Conservation (phyloP, 179 eudicot genomes). For the Silene noctiflora region DNA sequence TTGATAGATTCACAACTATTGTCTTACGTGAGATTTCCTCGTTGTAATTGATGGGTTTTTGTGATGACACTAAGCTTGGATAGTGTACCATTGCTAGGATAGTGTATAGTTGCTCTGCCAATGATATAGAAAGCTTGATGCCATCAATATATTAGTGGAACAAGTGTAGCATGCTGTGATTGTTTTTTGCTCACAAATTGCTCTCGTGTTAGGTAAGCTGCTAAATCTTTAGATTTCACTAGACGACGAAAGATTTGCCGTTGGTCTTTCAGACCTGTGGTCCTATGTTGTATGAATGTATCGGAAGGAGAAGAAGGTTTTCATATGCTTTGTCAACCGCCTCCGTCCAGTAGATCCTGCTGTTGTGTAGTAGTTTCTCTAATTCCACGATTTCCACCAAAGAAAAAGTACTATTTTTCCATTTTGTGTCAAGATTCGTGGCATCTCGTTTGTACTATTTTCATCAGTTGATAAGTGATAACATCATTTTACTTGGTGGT, state of each 20-base stretch:
- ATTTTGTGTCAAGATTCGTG: neutral
- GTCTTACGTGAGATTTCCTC: too few relatives aligned
- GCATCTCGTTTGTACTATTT: neutral
- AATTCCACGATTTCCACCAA: constrained; percentile 12
- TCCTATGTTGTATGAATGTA: neutral
- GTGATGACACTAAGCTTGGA: neutral
- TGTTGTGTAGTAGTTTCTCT: neutral
- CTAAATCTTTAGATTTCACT: neutral
- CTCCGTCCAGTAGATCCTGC: neutral
- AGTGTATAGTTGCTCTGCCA: too few relatives aligned
- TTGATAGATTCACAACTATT: neutral
- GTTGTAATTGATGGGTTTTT: neutral
- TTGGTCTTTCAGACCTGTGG: neutral
- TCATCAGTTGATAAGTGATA: neutral
- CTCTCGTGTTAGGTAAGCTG: neutral
- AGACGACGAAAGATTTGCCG: neutral
- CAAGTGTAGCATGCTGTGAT: neutral
- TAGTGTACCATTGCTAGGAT: too few relatives aligned
- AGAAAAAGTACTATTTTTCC: constrained; percentile 22
- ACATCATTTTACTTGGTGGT: constrained; percentile 2
- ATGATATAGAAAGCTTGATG: neutral
- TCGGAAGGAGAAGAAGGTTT: too few relatives aligned
- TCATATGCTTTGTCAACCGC: neutral
- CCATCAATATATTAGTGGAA: neutral
- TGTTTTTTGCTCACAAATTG: neutral